phyloP scores from a whole-genome alignment of 108 stramenopile genomes.

The Asterionellopsis glacialis region DNA sequence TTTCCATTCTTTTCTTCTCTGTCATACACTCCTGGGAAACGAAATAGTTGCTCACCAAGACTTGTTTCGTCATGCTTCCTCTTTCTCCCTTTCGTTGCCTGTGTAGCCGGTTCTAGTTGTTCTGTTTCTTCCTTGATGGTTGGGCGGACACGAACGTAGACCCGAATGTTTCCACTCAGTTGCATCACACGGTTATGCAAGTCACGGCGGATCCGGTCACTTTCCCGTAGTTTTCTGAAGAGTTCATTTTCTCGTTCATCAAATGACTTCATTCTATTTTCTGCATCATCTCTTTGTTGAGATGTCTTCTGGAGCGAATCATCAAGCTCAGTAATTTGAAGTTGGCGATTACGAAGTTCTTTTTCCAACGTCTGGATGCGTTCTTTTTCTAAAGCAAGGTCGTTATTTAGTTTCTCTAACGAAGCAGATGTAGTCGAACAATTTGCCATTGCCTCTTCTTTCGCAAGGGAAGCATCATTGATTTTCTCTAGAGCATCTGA shows the following conservation, averaged over 20 bases:
- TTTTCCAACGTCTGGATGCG: constrained; percentile 13
- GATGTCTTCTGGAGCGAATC: constrained; percentile 11
- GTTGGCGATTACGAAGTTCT: constrained; percentile 6
- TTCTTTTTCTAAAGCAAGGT: constrained; percentile 16
- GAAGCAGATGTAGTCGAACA: background rate
- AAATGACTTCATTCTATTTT: constrained; percentile 26
- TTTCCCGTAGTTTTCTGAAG: constrained; percentile 39
- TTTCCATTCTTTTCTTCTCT: constrained; percentile 15
- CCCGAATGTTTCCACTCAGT: constrained; percentile 80
- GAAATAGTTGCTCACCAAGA: constrained; percentile 26
- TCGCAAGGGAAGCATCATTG: constrained; percentile 15
- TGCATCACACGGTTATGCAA: constrained; percentile 79
- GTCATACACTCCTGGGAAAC: constrained; percentile 50
- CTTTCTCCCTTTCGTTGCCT: background rate
- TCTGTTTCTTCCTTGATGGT: constrained; percentile 29
- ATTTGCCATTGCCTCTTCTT: constrained; percentile 15
- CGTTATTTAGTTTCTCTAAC: constrained; percentile 8
- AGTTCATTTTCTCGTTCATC: constrained; percentile 63
- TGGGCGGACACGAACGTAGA: constrained; percentile 83
- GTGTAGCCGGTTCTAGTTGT: background rate
- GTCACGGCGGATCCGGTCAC: constrained; percentile 61
- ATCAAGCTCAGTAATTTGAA: constrained; percentile 17
- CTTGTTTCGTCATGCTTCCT: constrained; percentile 11
- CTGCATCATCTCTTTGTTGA: constrained; percentile 22
- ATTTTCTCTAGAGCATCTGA: constrained; percentile 14